phyloP scores from a whole-genome alignment of 805 yeast genomes.

The Pichia phayaonensis region DNA sequence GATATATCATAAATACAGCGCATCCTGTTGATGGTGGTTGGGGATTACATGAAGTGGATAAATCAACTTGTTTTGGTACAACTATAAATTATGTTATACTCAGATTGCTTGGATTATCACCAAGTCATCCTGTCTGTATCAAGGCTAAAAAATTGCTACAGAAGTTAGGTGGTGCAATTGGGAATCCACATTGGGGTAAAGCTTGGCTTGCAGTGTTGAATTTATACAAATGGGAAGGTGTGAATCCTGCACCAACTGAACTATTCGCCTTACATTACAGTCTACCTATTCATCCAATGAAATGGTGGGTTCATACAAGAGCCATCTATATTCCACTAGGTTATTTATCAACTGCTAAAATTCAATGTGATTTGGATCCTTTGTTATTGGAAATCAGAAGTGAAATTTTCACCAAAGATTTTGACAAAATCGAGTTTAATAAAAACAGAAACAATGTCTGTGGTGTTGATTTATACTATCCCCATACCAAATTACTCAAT shows the following conservation, averaged over 20 bases:
- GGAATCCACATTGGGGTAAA: constrained; percentile 97
- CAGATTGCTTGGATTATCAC: constrained; percentile 68
- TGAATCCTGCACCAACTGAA: constrained; percentile 97
- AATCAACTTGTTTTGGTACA: constrained; percentile 94
- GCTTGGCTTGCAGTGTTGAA: constrained; percentile 78
- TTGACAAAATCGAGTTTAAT: constrained; percentile 57
- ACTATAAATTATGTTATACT: constrained; percentile 76
- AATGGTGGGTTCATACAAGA: constrained; percentile 99
- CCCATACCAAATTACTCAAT: constrained; percentile 69
- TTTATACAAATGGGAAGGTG: constrained; percentile 91
- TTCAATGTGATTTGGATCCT: constrained; percentile 54
- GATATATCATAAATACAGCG: constrained; percentile 84
- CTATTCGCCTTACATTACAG: constrained; percentile 80
- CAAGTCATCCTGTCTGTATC: constrained; percentile 67
- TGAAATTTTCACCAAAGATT: constrained; percentile 71
- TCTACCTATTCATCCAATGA: constrained; percentile 83
- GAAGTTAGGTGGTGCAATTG: constrained; percentile 81
- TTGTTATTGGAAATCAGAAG: constrained; percentile 56
- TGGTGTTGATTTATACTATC: constrained; percentile 89
- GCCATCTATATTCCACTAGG: constrained; percentile 86
- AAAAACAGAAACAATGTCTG: constrained; percentile 77
- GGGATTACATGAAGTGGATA: constrained; percentile 92
- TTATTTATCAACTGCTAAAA: constrained; percentile 55
- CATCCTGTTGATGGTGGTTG: constrained; percentile 99
- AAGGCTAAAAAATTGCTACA: constrained; percentile 68